Percentiles rank a stretch among this genome's conserved stretches.
These are phyloP conservation scores for Chlorencoelia australis DNA, from an alignment of 2,329 filamentous ascomycete species.

Conservation along the genomic window DNA sequence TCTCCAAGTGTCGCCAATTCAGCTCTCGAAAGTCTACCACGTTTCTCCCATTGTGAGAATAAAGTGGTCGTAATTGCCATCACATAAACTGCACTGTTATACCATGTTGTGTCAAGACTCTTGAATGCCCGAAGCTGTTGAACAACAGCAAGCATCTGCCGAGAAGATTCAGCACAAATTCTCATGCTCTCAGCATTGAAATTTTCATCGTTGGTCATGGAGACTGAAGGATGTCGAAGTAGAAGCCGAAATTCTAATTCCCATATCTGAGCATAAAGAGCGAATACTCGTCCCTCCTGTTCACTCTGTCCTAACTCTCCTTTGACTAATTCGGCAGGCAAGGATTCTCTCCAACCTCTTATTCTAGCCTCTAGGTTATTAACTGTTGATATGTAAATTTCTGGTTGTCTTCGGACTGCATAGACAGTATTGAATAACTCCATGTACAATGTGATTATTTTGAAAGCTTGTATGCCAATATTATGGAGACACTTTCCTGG, in stretches of 20 bases:
- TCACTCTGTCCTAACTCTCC: slow-evolving; percentile 32
- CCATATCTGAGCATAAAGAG: slow-evolving; percentile 44
- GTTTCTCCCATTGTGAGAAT: slow-evolving; percentile 58
- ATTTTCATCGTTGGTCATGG: slow-evolving; percentile 41
- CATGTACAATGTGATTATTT: slow-evolving; percentile 55
- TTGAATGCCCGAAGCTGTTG: slow-evolving; percentile 51
- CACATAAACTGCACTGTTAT: slow-evolving; percentile 61
- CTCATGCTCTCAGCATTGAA: slow-evolving; percentile 52
- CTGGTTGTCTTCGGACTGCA: slow-evolving; percentile 51
- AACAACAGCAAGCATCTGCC: slow-evolving; percentile 52
- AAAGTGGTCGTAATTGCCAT: slow-evolving; percentile 65
- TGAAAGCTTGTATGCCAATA: slow-evolving; percentile 56
- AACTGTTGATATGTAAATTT: slow-evolving; percentile 54
- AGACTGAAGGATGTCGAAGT: slow-evolving; percentile 51
- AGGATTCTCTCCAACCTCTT: slow-evolving; percentile 48
- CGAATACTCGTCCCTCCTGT: slow-evolving; percentile 37
- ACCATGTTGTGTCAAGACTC: slow-evolving; percentile 70
- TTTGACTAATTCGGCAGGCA: slow-evolving; percentile 50
- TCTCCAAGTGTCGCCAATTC: slow-evolving; percentile 50
- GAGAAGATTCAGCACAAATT: slow-evolving; percentile 56
- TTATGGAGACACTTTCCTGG: slow-evolving; percentile 55
- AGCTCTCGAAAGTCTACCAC: slow-evolving; percentile 45
- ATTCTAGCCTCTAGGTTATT: slow-evolving; percentile 56
- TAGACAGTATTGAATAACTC: slow-evolving; percentile 73
- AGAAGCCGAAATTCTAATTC: slow-evolving; percentile 48